These are phyloP conservation scores for Phytophthora sansomeana DNA, from an alignment of 352 stramenopile genomes.

Conservation along the genomic window DNA sequence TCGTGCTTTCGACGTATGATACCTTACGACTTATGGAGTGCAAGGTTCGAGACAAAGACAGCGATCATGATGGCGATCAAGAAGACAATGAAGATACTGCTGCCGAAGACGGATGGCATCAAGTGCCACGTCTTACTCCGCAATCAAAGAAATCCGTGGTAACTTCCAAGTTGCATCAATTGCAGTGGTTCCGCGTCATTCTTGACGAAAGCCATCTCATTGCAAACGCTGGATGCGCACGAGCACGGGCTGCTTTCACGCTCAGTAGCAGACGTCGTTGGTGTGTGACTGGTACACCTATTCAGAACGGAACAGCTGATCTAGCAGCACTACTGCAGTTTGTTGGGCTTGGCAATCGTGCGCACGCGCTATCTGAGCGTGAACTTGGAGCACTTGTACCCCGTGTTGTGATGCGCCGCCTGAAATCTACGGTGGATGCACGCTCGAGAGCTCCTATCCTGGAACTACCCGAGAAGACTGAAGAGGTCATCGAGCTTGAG, in stretches of 20 bases:
- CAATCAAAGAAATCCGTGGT: slow-evolving; percentile 40
- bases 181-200: slow-evolving; percentile 89
- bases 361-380: slow-evolving; percentile 60
- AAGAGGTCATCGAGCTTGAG: slow-evolving; percentile 61
- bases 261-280: slow-evolving; percentile 83
- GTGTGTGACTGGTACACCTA: slow-evolving; percentile 91
- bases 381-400: slow-evolving; percentile 82
- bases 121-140: slow-evolving; percentile 38
- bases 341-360: slow-evolving; percentile 63
- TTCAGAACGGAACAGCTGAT: slow-evolving; percentile 90
- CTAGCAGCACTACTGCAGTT: slow-evolving; percentile 90
- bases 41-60: slow-evolving; percentile 52
- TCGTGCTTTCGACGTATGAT: slow-evolving; percentile 86
- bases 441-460: slow-evolving; percentile 63
- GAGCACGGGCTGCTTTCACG: slow-evolving; percentile 60
- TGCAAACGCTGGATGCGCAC: slow-evolving; percentile 80
- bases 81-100: slow-evolving; percentile 24
- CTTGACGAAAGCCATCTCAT: slow-evolving; percentile 92
- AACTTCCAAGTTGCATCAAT: slow-evolving; percentile 75
- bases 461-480: slow-evolving; percentile 62
- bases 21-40: slow-evolving; percentile 79
- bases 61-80: slow-evolving; percentile 22
- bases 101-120: slow-evolving; percentile 33
- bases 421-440: slow-evolving; percentile 76
- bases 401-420: slow-evolving; percentile 84